Conservation (phyloP, 2,329 filamentous ascomycete species). For the Raffaelea deltoideospora region DNA sequence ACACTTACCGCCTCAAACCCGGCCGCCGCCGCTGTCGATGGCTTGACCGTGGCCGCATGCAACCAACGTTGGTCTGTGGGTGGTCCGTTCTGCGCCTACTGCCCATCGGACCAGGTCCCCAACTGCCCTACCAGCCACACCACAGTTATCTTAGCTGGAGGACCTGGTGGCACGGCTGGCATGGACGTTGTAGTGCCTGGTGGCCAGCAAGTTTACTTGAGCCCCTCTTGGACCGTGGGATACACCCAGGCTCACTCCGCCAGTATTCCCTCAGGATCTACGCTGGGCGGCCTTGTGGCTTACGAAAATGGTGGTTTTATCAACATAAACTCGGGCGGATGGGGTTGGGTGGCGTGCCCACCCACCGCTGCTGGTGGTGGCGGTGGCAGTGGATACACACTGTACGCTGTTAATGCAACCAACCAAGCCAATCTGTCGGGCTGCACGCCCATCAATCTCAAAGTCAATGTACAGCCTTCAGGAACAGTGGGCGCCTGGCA, state of each 20-base stretch:
- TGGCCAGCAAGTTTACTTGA: conserved; percentile 17
- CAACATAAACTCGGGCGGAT: conserved; percentile 17
- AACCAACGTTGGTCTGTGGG: conserved; percentile 11
- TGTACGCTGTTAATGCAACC: conserved; percentile 13
- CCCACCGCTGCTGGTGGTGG: too few species aligned
- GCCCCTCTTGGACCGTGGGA: conserved; percentile 13
- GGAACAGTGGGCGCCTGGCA: conserved; percentile 15
- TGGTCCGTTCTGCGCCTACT: conserved; percentile 17
- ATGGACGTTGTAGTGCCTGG: conserved; percentile 18
- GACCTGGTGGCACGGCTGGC: conserved; percentile 2
- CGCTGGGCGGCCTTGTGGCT: conserved; percentile 13
- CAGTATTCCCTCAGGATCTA: conserved; percentile 14
- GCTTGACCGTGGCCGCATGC: conserved; percentile 15
- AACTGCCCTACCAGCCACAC: conserved; percentile 14
- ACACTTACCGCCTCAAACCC: conserved; percentile 18
- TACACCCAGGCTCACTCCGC: conserved; percentile 21
- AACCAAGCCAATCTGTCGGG: conserved; percentile 10
- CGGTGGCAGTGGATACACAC: conserved; percentile 11
- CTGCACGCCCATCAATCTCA: conserved; percentile 15
- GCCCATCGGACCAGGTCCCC: conserved; percentile 11
- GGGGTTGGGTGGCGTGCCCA: conserved; percentile 17
- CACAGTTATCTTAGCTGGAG: conserved; percentile 11
- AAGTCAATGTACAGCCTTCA: conserved; percentile 11
- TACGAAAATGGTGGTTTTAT: conserved; percentile 18
- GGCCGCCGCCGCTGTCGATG: conserved; percentile 13